These are phyloP conservation scores for Vigna hirtella DNA, from an alignment of 306 rosid species.

Conservation along the genomic window DNA sequence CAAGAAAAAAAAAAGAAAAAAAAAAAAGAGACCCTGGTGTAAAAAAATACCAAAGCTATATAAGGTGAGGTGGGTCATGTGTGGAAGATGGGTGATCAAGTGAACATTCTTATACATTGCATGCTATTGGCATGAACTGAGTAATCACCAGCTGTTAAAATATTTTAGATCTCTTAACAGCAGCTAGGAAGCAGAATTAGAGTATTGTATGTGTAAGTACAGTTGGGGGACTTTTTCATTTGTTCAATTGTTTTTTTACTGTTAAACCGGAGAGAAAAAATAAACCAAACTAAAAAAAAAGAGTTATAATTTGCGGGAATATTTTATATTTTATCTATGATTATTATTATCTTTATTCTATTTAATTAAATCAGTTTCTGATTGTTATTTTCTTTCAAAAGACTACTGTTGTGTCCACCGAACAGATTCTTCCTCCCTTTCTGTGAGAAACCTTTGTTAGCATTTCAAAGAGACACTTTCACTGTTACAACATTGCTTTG, in stretches of 20 bases:
- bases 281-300: neutral
- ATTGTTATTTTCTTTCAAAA: neutral
- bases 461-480: conserved; percentile 57
- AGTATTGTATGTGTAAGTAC: conserved; percentile 45
- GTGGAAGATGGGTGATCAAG: conserved; percentile 48
- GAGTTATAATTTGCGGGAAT: conserved; percentile 46
- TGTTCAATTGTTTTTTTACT: conserved; percentile 25
- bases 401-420: neutral
- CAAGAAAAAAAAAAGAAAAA: neutral
- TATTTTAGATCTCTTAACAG: conserved; percentile 73
- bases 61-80: conserved; percentile 58
- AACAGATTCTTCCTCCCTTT: conserved; percentile 17
- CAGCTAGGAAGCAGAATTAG: conserved; percentile 27
- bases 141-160: conserved; percentile 68
- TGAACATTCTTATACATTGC: conserved; percentile 41
- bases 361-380: conserved; percentile 9
- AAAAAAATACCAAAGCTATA: conserved; percentile 27
- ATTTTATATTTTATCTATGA: conserved; percentile 9
- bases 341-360: conserved; percentile 14
- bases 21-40: neutral
- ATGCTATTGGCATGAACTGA: conserved; percentile 53
- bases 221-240: conserved; percentile 38
- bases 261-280: conserved; percentile 10
- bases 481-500: conserved; percentile 52
- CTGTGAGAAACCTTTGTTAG: conserved; percentile 16